Conservation (phyloP, 2,329 filamentous ascomycete genomes). For the Colletotrichum sp. region DNA sequence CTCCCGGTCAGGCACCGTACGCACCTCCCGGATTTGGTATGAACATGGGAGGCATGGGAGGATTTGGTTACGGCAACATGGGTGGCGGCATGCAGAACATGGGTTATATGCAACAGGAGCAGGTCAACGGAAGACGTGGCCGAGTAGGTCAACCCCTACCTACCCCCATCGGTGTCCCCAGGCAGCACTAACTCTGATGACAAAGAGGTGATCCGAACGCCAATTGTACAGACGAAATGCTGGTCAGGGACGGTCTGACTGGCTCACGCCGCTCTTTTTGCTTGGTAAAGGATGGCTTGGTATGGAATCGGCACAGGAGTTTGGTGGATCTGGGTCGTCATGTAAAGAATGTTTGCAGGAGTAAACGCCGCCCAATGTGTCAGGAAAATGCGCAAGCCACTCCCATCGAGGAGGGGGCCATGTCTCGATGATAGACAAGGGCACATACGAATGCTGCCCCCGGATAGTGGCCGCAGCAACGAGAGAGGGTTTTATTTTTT, state of each 20-base stretch:
- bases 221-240: conserved; percentile 3
- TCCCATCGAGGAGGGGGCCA: conserved; percentile 16
- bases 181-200: conserved; percentile 6
- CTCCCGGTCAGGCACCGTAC: conserved; percentile 48
- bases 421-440: conserved; percentile 22
- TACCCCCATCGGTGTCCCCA: background rate
- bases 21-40: conserved; percentile 56
- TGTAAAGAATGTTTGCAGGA: conserved; percentile 23
- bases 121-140: conserved; percentile 61
- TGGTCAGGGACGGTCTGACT: conserved; percentile 17
- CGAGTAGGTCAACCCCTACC: conserved; percentile 55
- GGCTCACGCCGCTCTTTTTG: conserved; percentile 21
- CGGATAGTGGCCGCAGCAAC: conserved; percentile 20
- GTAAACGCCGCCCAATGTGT: conserved; percentile 19
- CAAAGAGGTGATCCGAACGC: conserved; percentile 13
- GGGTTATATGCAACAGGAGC: conserved; percentile 62
- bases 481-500: conserved; percentile 10
- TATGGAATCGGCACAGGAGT: conserved; percentile 23
- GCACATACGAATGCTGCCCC: conserved; percentile 3
- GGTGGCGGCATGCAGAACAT: conserved; percentile 51
- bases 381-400: conserved; percentile 22
- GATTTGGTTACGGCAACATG: conserved; percentile 52
- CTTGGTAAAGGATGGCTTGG: conserved; percentile 16
- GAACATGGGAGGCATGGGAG: conserved; percentile 47
- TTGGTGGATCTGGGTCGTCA: conserved; percentile 21